A percentile compares a stretch with the other conserved stretches of the same genome.
These are phyloP conservation scores for Xylaria cubensis DNA, from an alignment of 495 filamentous ascomycete species.

Conservation along the genomic window DNA sequence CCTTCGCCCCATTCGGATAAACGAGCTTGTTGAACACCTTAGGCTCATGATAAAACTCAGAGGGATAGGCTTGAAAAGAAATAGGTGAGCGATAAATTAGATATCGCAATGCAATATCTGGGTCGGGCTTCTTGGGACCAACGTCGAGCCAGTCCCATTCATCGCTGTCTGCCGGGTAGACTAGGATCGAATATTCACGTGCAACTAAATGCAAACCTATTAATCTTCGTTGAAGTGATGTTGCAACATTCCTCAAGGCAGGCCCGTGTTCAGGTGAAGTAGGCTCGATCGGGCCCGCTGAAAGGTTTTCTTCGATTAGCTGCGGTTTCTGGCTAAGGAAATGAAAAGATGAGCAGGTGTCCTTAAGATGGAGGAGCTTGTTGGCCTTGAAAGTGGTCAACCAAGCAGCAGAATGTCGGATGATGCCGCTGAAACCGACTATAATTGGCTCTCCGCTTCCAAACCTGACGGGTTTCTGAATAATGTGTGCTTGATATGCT, in stretches of 20 bases:
- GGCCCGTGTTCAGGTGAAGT: constrained; percentile 27
- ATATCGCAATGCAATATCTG: constrained; percentile 42
- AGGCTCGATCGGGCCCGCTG: constrained; percentile 30
- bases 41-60: constrained; percentile 24
- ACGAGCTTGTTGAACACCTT: constrained; percentile 28
- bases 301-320: constrained; percentile 32
- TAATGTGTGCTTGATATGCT: constrained; percentile 36
- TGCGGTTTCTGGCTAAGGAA: constrained; percentile 32
- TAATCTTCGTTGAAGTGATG: constrained; percentile 39
- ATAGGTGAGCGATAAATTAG: constrained; percentile 41
- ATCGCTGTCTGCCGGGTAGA: constrained; percentile 49
- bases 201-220: constrained; percentile 42
- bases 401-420: constrained; percentile 40
- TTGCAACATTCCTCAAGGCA: constrained; percentile 38
- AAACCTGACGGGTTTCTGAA: constrained; percentile 40
- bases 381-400: constrained; percentile 43
- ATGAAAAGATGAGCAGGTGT: constrained; percentile 27
- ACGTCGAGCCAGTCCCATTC: constrained; percentile 43
- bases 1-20: constrained; percentile 10
- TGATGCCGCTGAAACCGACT: constrained; percentile 44
- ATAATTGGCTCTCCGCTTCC: constrained; percentile 28
- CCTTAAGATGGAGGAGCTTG: constrained; percentile 31
- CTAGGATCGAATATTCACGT: constrained; percentile 45
- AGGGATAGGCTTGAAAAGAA: constrained; percentile 31
- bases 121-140: constrained; percentile 30